Evolutionary conservation across 495 filamentous ascomycete genomes (phyloP).

Genomic region (Hypomontagnella submonticulosa): DNA sequence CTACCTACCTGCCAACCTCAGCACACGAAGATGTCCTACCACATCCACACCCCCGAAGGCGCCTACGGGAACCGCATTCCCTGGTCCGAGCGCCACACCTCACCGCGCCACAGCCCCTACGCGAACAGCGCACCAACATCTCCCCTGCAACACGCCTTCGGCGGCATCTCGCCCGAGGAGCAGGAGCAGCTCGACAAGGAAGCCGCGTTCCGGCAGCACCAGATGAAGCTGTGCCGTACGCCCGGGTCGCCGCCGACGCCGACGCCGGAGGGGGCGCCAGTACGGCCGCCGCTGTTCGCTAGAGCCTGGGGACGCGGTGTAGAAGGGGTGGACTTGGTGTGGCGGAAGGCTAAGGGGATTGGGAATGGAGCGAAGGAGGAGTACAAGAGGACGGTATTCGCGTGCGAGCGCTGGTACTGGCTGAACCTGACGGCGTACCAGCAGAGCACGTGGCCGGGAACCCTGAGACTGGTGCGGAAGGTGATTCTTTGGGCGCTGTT

Average conservation of each 20-base stretch:
- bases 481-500: neutral
- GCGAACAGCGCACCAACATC: neutral
- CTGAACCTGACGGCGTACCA: slow-evolving; percentile 8
- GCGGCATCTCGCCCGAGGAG: slow-evolving; percentile 1
- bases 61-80: slow-evolving; percentile 8
- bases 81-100: neutral
- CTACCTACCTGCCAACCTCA: too few relatives aligned
- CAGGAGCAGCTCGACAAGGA: neutral
- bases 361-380: neutral
- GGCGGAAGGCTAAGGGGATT: neutral
- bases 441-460: slow-evolving; percentile 12
- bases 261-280: neutral
- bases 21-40: neutral
- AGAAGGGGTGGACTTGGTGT: too few relatives aligned
- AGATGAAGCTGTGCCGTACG: neutral
- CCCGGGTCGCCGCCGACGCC: neutral
- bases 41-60: slow-evolving; percentile 8
- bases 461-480: neutral
- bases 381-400: neutral
- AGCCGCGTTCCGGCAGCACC: neutral
- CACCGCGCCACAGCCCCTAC: slow-evolving; percentile 17
- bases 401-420: slow-evolving; percentile 15
- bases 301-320: too few relatives aligned
- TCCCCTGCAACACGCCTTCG: neutral
- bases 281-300: too few relatives aligned